Evolutionary conservation across 1,139 yeast species (phyloP).

Genomic region (Ogataea hybrid): DNA sequence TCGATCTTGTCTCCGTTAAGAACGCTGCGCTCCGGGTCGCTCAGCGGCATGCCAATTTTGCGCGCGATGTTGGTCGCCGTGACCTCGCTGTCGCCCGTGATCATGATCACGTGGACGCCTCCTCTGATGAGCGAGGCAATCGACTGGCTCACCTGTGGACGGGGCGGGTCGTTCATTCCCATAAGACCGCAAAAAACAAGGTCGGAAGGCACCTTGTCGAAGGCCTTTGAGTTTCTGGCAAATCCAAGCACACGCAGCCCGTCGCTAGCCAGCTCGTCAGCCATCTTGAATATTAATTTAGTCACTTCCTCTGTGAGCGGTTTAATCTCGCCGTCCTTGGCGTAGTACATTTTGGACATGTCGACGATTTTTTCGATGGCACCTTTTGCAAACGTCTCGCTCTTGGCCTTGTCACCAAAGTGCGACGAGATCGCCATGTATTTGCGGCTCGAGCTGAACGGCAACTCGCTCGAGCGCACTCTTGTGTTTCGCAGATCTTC

Average conservation of each 20-base stretch:
- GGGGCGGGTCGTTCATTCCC: conserved; percentile 97
- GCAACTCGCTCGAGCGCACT: conserved; percentile 66
- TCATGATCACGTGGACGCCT: conserved; percentile 95
- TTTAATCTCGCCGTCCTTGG: conserved; percentile 52
- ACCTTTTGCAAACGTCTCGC: conserved; percentile 78
- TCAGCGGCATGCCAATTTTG: conserved; percentile 87
- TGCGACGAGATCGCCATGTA: conserved; percentile 83
- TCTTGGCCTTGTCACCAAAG: conserved; percentile 52
- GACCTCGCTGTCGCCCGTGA: conserved; percentile 92
- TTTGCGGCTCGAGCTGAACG: conserved; percentile 82
- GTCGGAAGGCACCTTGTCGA: conserved; percentile 47
- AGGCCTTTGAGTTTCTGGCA: conserved; percentile 51
- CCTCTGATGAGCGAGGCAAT: conserved; percentile 76
- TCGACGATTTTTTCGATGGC: conserved; percentile 77
- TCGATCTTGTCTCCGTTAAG: conserved; percentile 85
- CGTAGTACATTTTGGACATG: conserved; percentile 58
- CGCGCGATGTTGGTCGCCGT: conserved; percentile 91
- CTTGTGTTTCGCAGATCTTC: conserved; percentile 64
- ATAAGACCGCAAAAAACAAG: conserved; percentile 78
- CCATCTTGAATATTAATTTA: conserved; percentile 48
- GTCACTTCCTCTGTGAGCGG: conserved; percentile 52
- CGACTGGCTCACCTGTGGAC: conserved; percentile 75
- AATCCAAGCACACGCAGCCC: conserved; percentile 87
- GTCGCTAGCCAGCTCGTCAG: conserved; percentile 67
- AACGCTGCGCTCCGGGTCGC: conserved; percentile 59